Evolutionary conservation across 768 basidiomycete species (phyloP).

Genomic region (Boletus huronensis): DNA sequence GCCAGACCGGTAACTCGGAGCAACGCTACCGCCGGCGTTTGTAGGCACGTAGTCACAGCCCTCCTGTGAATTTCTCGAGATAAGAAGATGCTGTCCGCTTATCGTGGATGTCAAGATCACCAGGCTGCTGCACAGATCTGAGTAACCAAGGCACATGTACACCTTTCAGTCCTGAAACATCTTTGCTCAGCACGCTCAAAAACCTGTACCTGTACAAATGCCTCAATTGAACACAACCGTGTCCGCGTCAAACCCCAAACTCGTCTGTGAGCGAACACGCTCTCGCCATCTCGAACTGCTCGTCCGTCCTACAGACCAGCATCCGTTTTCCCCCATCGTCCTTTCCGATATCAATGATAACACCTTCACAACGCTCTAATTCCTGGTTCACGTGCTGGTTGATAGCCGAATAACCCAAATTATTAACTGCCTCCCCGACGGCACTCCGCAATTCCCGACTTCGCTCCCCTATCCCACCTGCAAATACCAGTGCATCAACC

Average conservation of each 20-base stretch:
- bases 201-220: background rate
- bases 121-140: no score
- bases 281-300: constrained; percentile 53
- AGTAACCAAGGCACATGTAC: background rate
- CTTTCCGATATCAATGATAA: constrained; percentile 47
- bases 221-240: background rate
- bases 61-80: no score
- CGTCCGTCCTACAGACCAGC: constrained; percentile 65
- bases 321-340: constrained; percentile 33
- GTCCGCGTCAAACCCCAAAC: constrained; percentile 15
- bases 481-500: constrained; percentile 80
- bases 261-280: constrained; percentile 30
- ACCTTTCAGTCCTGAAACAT: background rate
- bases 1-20: no score
- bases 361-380: constrained; percentile 35
- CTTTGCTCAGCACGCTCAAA: background rate
- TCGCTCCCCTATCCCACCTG: constrained; percentile 86
- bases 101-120: background rate
- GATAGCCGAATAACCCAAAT: constrained; percentile 58
- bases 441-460: constrained; percentile 57
- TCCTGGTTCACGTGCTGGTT: constrained; percentile 45
- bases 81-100: no score
- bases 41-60: no score
- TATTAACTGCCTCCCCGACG: constrained; percentile 49
- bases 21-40: no score